A percentile compares a stretch with the other conserved stretches of the same genome.
phyloP scores from a whole-genome alignment of 176 grass and related monocot genomes.

The Zoysia pacifica region DNA sequence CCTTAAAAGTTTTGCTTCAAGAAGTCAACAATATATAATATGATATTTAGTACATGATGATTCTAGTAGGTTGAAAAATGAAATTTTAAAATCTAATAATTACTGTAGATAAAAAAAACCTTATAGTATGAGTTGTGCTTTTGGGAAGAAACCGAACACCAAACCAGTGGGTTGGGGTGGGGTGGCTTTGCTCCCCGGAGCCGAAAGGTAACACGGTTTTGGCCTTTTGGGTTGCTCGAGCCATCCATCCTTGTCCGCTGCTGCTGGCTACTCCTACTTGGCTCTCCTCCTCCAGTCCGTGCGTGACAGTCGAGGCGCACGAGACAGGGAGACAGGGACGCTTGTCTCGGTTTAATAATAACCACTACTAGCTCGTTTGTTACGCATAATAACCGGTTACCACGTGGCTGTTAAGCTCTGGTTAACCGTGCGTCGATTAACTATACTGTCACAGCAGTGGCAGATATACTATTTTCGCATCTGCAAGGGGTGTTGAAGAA shows the following conservation, averaged over 20 bases:
- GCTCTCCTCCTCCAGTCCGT: too few relatives aligned
- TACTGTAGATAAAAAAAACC: too few relatives aligned
- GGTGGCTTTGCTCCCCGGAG: background rate
- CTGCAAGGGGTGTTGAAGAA: too few relatives aligned
- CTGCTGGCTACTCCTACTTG: too few relatives aligned
- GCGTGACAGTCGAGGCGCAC: background rate
- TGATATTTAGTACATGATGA: too few relatives aligned
- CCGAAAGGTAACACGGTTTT: constrained; percentile 24
- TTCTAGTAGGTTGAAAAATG: too few relatives aligned
- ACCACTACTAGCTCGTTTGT: too few relatives aligned
- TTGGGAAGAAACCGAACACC: background rate
- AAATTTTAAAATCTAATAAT: too few relatives aligned
- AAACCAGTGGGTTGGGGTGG: background rate
- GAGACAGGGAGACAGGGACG: background rate
- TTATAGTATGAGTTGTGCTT: too few relatives aligned
- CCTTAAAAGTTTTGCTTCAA: background rate
- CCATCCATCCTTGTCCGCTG: background rate
- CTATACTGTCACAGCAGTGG: too few relatives aligned
- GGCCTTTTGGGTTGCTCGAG: background rate
- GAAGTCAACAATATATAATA: background rate
- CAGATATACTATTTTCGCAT: background rate
- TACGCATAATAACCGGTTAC: background rate
- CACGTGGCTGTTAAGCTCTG: background rate
- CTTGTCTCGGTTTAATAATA: too few relatives aligned
- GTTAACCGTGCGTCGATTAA: background rate